These are phyloP conservation scores for Xylaria grammica DNA, from an alignment of 495 filamentous ascomycete genomes.

Conservation along the genomic window DNA sequence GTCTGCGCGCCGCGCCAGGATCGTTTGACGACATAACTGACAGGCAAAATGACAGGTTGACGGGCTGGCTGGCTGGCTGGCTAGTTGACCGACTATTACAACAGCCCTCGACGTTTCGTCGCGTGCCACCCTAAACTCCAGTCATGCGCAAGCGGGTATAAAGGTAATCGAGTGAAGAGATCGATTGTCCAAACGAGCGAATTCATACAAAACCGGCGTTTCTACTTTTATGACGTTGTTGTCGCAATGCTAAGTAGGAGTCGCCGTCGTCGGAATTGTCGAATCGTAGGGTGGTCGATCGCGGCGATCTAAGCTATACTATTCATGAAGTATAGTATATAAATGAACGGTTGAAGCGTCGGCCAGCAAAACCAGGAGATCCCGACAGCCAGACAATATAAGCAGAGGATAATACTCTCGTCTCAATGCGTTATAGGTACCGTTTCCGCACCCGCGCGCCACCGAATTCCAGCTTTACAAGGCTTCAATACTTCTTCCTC, in stretches of 20 bases:
- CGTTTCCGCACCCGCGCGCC: neutral
- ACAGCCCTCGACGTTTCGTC: constrained; percentile 19
- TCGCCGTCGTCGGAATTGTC: constrained; percentile 2
- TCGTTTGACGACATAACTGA: constrained; percentile 60
- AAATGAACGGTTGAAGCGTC: no score
- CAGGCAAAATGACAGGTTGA: constrained; percentile 22
- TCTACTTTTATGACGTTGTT: neutral
- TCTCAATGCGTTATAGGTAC: neutral
- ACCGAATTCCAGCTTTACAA: constrained; percentile 2
- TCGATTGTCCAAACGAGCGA: neutral
- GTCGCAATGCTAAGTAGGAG: neutral
- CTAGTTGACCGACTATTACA: neutral
- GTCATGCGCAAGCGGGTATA: constrained; percentile 16
- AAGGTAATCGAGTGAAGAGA: neutral
- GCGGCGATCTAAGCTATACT: constrained; percentile 7
- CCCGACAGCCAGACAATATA: neutral
- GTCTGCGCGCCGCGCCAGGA: constrained; percentile 53
- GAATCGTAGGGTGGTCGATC: neutral
- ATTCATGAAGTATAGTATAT: no score
- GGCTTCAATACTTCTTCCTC: neutral
- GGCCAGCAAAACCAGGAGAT: neutral
- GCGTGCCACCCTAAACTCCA: constrained; percentile 15
- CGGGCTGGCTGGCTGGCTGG: neutral
- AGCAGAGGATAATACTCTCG: neutral
- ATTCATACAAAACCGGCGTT: neutral